Evolutionary conservation across 2,329 filamentous ascomycete genomes (phyloP).

Genomic region (Remersonia thermophila): DNA sequence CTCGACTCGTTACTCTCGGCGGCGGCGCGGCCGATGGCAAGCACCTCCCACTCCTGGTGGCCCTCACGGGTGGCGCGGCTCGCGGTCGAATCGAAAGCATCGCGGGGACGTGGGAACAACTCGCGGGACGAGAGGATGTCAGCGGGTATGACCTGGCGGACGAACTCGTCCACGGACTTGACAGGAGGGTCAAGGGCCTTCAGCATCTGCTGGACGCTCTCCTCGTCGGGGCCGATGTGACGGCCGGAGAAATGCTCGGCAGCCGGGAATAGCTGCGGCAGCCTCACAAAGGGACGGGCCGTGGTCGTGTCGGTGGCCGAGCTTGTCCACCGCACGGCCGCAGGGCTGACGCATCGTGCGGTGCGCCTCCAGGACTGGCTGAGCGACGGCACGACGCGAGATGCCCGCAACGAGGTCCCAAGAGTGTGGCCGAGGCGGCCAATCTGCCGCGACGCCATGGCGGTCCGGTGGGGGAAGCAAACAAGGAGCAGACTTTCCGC

Average conservation of each 20-base stretch:
- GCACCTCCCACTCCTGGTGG: conserved; percentile 47
- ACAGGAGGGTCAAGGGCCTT: conserved; percentile 63
- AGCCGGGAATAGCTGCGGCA: conserved; percentile 15
- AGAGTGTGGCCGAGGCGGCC: conserved; percentile 14
- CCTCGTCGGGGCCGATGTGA: conserved; percentile 73
- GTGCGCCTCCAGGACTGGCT: conserved; percentile 1
- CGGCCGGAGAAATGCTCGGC: conserved; percentile 62
- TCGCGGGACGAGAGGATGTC: conserved; percentile 61
- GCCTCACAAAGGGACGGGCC: conserved; percentile 5
- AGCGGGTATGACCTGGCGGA: conserved; percentile 69
- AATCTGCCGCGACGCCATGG: conserved; percentile 14
- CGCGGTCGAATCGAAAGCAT: conserved; percentile 27
- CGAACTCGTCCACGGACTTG: conserved; percentile 65
- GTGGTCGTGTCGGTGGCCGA: background rate
- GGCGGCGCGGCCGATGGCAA: conserved; percentile 28
- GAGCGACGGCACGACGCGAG: conserved; percentile 5
- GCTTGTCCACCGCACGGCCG: conserved; percentile 1
- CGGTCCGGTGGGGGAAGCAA: background rate
- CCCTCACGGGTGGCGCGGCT: conserved; percentile 26
- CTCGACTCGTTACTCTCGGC: conserved; percentile 27
- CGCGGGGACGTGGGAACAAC: conserved; percentile 41
- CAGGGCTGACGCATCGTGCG: background rate
- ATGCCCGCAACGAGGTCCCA: conserved; percentile 10
- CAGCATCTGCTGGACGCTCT: conserved; percentile 66
- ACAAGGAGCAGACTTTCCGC: background rate